Evolutionary conservation across 805 yeast species (phyloP).

Genomic region (Ogataea chonburiensis): DNA sequence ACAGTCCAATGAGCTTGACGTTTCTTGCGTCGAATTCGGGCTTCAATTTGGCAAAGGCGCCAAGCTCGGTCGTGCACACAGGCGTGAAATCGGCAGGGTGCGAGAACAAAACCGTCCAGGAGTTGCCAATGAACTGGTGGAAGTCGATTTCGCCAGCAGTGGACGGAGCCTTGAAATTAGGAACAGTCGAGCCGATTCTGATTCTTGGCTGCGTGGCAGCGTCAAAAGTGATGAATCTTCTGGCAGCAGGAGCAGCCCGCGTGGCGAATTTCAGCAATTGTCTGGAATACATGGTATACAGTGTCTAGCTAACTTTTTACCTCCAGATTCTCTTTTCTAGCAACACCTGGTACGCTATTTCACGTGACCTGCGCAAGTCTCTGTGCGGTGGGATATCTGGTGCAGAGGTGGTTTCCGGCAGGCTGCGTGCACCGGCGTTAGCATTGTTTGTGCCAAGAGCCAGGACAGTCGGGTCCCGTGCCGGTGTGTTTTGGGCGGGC

Average conservation of each 20-base stretch:
- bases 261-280: conserved; percentile 21
- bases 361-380: conserved; percentile 10
- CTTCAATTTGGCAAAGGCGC: conserved; percentile 87
- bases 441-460: too few relatives aligned
- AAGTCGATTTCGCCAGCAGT: conserved; percentile 81
- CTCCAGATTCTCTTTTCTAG: not conserved
- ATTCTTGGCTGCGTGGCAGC: conserved; percentile 58
- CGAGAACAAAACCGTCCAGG: conserved; percentile 86
- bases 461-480: too few relatives aligned
- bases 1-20: conserved; percentile 85
- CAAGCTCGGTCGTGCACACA: conserved; percentile 93
- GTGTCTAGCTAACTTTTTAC: not conserved
- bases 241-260: conserved; percentile 12
- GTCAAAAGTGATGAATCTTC: conserved; percentile 43
- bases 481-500: too few relatives aligned
- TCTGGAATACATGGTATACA: conserved; percentile 23
- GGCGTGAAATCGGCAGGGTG: conserved; percentile 98
- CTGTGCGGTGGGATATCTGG: not conserved
- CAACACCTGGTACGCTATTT: conserved; percentile 3
- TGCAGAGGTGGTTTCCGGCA: conserved; percentile 1
- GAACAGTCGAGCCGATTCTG: conserved; percentile 83
- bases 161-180: conserved; percentile 81
- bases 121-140: conserved; percentile 82
- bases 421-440: too few relatives aligned
- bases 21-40: conserved; percentile 84